Conservation (phyloP, 129 eudicot genomes). For the Escallonia herrerae region DNA sequence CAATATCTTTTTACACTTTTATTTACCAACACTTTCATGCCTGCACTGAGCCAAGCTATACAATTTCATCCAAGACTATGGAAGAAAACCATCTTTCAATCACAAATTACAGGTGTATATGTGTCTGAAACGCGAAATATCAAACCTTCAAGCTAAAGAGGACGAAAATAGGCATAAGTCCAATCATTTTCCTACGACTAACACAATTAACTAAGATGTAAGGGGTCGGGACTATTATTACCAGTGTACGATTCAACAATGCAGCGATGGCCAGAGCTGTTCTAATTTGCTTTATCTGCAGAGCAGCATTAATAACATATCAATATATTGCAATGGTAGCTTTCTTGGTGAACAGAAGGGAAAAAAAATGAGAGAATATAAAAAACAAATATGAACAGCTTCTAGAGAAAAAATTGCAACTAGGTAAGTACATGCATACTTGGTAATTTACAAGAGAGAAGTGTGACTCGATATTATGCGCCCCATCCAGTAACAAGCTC, state of each 20-base stretch:
- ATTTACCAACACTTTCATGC: too few relatives aligned
- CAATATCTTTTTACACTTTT: too few relatives aligned
- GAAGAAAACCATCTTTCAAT: too few relatives aligned
- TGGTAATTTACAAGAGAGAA: slow-evolving; percentile 84
- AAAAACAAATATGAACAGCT: too few relatives aligned
- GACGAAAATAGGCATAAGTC: too few relatives aligned
- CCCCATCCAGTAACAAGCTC: slow-evolving; percentile 78
- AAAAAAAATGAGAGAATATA: background rate
- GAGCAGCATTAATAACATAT: slow-evolving; percentile 6
- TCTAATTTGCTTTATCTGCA: slow-evolving; percentile 87
- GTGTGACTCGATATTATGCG: slow-evolving; percentile 76
- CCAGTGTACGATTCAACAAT: slow-evolving; percentile 83
- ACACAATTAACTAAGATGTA: background rate
- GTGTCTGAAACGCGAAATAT: background rate
- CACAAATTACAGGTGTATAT: too few relatives aligned
- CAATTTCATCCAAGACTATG: too few relatives aligned
- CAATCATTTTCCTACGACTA: background rate
- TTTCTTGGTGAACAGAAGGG: background rate
- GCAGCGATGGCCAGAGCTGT: slow-evolving; percentile 86
- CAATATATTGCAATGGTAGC: background rate
- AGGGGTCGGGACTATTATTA: slow-evolving; percentile 32
- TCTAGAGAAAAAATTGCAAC: background rate
- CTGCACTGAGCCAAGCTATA: too few relatives aligned
- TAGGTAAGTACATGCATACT: slow-evolving; percentile 37
- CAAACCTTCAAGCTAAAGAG: too few relatives aligned